Evolutionary conservation across 2,329 filamentous ascomycete genomes (phyloP).

Genomic region (Curvularia eragrostidis): DNA sequence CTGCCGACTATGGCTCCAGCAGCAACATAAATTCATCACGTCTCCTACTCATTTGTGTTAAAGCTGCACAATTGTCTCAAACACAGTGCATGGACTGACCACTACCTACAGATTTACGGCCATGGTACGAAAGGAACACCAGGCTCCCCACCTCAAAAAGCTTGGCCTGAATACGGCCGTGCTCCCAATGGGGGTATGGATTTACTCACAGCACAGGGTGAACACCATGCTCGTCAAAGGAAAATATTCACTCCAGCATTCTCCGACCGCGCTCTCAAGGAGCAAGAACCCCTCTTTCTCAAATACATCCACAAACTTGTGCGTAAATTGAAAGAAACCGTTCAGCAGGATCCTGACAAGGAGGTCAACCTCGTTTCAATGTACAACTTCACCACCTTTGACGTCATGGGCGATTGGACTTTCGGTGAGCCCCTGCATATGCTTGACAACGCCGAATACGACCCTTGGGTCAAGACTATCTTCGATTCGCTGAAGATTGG

Average conservation of each 20-base stretch:
- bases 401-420: slow-evolving; percentile 43
- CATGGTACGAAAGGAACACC: slow-evolving; percentile 32
- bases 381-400: slow-evolving; percentile 47
- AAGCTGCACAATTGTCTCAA: not conserved
- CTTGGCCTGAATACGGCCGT: slow-evolving; percentile 37
- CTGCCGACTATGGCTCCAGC: not conserved
- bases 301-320: slow-evolving; percentile 53
- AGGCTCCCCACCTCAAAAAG: slow-evolving; percentile 24
- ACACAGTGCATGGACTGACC: not conserved
- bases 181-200: slow-evolving; percentile 38
- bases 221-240: slow-evolving; percentile 48
- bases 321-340: slow-evolving; percentile 43
- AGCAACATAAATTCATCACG: not conserved
- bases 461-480: slow-evolving; percentile 28
- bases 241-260: slow-evolving; percentile 53
- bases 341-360: slow-evolving; percentile 33
- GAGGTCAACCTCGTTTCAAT: slow-evolving; percentile 44
- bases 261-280: slow-evolving; percentile 51
- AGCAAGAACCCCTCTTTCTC: slow-evolving; percentile 52
- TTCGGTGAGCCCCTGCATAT: slow-evolving; percentile 43
- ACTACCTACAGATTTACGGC: slow-evolving; percentile 28
- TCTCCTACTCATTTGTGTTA: no score
- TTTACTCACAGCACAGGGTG: slow-evolving; percentile 41
- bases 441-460: slow-evolving; percentile 38
- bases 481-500: slow-evolving; percentile 33